These are phyloP conservation scores for Aspergillus panamensis DNA, from an alignment of 495 filamentous ascomycete genomes.

Conservation along the genomic window DNA sequence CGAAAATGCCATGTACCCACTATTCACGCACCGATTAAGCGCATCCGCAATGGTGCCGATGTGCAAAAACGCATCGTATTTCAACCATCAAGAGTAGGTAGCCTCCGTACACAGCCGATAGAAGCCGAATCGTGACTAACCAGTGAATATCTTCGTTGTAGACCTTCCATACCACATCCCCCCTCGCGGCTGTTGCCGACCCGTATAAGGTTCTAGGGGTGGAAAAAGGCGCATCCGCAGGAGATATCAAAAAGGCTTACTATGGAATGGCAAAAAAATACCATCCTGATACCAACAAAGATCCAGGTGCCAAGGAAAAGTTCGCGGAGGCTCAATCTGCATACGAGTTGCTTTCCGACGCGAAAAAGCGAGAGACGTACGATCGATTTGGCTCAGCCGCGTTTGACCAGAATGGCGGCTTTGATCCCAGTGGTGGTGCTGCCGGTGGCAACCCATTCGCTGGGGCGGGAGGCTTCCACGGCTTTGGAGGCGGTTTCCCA, in stretches of 20 bases:
- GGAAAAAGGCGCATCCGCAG: constrained; percentile 66
- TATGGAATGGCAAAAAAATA: constrained; percentile 98
- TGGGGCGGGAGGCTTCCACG: constrained; percentile 48
- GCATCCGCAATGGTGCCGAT: constrained; percentile 21
- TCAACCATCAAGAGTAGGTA: constrained; percentile 33
- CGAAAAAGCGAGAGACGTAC: constrained; percentile 86
- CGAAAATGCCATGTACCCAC: constrained; percentile 31
- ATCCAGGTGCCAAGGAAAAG: constrained; percentile 83
- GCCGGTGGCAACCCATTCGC: constrained; percentile 60
- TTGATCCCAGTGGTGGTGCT: constrained; percentile 64
- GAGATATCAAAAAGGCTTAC: constrained; percentile 97
- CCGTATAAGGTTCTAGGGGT: constrained; percentile 89
- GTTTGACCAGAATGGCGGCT: constrained; percentile 74
- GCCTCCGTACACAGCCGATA: not conserved
- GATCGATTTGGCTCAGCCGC: constrained; percentile 86
- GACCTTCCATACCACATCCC: constrained; percentile 73
- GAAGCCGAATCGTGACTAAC: constrained; percentile 9
- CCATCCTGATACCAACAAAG: constrained; percentile 97
- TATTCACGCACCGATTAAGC: constrained; percentile 22
- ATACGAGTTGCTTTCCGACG: constrained; percentile 88
- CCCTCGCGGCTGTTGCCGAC: constrained; percentile 62
- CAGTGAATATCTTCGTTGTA: constrained; percentile 29
- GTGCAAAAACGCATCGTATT: constrained; percentile 16
- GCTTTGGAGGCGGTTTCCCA: constrained; percentile 52
- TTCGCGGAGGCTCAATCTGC: constrained; percentile 88